phyloP scores from a whole-genome alignment of 805 yeast species.

The Monosporozyma siamensis region DNA sequence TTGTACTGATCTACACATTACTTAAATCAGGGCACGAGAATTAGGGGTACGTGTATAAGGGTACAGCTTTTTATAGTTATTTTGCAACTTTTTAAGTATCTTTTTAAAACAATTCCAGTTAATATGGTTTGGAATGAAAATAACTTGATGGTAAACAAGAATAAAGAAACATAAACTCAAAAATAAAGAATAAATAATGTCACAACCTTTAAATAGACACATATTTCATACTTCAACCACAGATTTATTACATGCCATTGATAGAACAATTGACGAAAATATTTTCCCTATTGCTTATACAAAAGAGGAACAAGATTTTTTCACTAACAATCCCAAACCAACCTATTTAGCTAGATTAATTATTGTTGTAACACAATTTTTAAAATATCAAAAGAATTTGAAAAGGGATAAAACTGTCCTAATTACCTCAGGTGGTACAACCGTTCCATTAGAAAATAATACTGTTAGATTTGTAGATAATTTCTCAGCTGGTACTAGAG shows the following conservation, averaged over 20 bases:
- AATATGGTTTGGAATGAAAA: too few relatives aligned
- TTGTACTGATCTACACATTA: too few relatives aligned
- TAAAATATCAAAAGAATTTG: conserved; percentile 40
- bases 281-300: conserved; percentile 60
- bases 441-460: conserved; percentile 92
- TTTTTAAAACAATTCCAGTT: too few relatives aligned
- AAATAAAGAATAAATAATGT: too few relatives aligned
- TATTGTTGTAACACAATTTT: conserved; percentile 48
- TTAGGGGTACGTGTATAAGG: too few relatives aligned
- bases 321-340: conserved; percentile 64
- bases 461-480: conserved; percentile 94
- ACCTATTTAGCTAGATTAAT: conserved; percentile 55
- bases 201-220: conserved; percentile 2
- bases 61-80: too few relatives aligned
- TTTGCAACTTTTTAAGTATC: too few relatives aligned
- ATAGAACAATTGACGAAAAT: conserved; percentile 54
- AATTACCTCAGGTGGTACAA: conserved; percentile 94
- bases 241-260: conserved; percentile 63
- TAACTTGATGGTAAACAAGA: too few relatives aligned
- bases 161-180: too few relatives aligned
- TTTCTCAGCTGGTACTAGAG: conserved; percentile 94
- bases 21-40: too few relatives aligned
- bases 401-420: conserved; percentile 52
- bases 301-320: conserved; percentile 68
- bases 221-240: conserved; percentile 57